Percentiles rank a stretch among this genome's conserved stretches.
phyloP scores from a whole-genome alignment of 2,329 filamentous ascomycete species.

The Geosmithia morbida region DNA sequence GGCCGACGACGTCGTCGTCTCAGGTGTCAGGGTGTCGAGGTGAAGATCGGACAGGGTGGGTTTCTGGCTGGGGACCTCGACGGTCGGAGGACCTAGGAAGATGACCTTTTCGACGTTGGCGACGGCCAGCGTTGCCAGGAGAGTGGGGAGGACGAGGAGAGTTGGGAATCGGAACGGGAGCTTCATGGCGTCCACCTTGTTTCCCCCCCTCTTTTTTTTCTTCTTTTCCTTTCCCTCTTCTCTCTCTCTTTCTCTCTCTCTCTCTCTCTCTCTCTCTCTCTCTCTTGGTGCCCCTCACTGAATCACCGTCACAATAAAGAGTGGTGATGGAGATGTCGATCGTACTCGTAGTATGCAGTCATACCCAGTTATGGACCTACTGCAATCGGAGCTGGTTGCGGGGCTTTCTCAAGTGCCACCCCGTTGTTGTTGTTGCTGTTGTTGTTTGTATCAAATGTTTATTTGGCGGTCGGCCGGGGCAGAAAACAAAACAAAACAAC shows the following conservation, averaged over 20 bases:
- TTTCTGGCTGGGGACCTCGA: constrained; percentile 32
- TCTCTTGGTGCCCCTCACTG: constrained; percentile 1
- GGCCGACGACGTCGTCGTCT: constrained; percentile 15
- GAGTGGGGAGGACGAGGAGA: background rate
- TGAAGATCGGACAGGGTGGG: constrained; percentile 36
- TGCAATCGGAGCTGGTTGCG: background rate
- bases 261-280: constrained; percentile 1
- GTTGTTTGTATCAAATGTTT: no score
- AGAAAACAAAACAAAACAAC: no score
- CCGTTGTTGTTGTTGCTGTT: no score
- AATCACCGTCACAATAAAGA: no score
- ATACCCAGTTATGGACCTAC: background rate
- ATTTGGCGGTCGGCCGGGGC: no score
- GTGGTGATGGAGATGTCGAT: no score
- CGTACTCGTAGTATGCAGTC: background rate
- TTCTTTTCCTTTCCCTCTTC: background rate
- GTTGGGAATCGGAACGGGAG: background rate
- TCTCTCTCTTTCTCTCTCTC: background rate
- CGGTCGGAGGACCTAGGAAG: constrained; percentile 56
- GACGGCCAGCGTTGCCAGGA: constrained; percentile 7
- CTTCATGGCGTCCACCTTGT: background rate
- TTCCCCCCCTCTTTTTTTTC: no score
- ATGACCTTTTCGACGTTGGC: constrained; percentile 89
- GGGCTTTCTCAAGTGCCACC: no score
- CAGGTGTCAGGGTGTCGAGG: constrained; percentile 50